These are phyloP conservation scores for Ophiostoma piceae DNA, from an alignment of 2,329 filamentous ascomycete genomes.

Conservation along the genomic window DNA sequence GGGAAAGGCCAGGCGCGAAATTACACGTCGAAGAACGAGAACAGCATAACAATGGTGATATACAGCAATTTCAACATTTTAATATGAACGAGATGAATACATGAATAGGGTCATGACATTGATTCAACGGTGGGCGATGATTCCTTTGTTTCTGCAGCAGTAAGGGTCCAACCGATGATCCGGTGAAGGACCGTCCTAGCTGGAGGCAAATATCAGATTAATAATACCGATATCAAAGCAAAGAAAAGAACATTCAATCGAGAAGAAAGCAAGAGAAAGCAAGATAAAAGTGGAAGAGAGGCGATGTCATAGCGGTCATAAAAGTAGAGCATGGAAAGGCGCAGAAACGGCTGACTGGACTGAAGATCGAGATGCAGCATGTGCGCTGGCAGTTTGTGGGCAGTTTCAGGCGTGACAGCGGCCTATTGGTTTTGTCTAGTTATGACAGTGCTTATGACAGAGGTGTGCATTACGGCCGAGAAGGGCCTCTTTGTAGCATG, in stretches of 20 bases:
- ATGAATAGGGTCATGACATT: neutral
- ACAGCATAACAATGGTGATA: neutral
- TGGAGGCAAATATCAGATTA: neutral
- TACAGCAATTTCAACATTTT: too few species aligned
- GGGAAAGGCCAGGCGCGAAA: slow-evolving; percentile 4
- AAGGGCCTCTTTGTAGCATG: neutral
- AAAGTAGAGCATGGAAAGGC: neutral
- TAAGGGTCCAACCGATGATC: slow-evolving; percentile 3
- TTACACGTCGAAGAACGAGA: neutral
- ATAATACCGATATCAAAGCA: neutral
- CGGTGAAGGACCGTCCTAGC: neutral
- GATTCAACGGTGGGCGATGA: neutral
- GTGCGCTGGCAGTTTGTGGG: slow-evolving; percentile 13
- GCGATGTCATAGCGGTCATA: neutral
- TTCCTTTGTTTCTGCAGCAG: neutral
- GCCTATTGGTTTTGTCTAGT: neutral
- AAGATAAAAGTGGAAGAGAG: neutral
- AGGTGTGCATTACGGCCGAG: slow-evolving; percentile 10
- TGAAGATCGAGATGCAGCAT: slow-evolving; percentile 3
- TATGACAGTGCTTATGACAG: neutral
- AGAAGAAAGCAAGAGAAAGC: neutral
- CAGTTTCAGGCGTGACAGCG: slow-evolving; percentile 8
- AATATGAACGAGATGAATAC: neutral
- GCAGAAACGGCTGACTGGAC: neutral
- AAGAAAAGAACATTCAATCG: neutral